Evolutionary conservation across 164 flowering plant genomes (phyloP), one percentile per base, ranked within the genome.

Genomic region (Tinospora cordifolia): DNA sequence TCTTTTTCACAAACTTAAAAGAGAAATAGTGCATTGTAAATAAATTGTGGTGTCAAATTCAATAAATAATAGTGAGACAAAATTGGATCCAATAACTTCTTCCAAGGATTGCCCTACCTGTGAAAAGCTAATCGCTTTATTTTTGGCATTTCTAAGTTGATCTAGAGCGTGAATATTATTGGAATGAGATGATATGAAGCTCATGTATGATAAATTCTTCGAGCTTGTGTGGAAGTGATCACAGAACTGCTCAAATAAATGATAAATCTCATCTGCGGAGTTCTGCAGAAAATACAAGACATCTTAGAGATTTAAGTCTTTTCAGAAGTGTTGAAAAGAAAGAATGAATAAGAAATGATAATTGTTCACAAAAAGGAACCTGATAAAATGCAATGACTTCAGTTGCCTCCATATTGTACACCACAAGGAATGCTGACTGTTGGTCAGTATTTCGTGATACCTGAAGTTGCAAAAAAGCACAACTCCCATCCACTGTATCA

Each of bases 341-440:
- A 68, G 19, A 36, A 63, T 47, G 15, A 67, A 59, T 22, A 71
- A 59, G 34, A 39, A 65, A 57, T 14, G 2, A 49, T 13, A 51
- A 51, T 6, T 2, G 39, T 58, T 67, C 39, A 69, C 63, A 62
- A 70, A 38, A 15, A 59, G 14, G 26, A 75, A 89, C 99, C 97
- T 89, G 94, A 84, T 89, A 88, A 80, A 92, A 92, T 67, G 99
- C 88, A 75, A 91, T 80, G 68, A 95, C 81, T 71, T 92, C 97
- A 71, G 98, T 91, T 22, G 94, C 83, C 81, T 92, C 98, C 97
- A 95, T 95, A 83, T 92, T 87, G 80, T 95, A 95, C 68, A 95
- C 92, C 76, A 90, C 93, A 80, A 92, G 87, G 75, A 95, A 95
- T 46, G 99, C 90, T 67, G 88, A 86, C 79, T 86, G 88, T 5